phyloP scores from a whole-genome alignment of 495 filamentous ascomycete species.

The Delitschia confertaspora region DNA sequence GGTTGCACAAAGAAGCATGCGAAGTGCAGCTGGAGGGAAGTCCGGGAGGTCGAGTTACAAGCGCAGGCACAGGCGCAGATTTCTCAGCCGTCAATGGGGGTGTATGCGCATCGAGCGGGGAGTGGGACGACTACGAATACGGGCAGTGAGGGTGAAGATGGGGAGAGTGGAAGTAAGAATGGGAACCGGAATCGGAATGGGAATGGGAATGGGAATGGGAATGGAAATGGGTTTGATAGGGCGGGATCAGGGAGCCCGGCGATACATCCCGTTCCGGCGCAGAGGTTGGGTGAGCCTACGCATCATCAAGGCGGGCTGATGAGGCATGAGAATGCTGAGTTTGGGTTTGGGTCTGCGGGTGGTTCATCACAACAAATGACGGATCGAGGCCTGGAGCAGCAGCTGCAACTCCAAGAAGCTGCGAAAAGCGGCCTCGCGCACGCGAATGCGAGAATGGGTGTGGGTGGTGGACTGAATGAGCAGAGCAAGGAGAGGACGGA shows the following conservation, averaged over 20 bases:
- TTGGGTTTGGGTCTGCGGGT: no score
- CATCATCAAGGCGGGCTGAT: no score
- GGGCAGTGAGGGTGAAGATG: background rate
- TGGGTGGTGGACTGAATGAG: background rate
- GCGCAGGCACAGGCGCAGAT: constrained; percentile 13
- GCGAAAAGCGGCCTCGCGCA: constrained; percentile 16
- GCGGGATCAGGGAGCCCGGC: no score
- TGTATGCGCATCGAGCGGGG: constrained; percentile 1
- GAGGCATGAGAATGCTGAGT: no score
- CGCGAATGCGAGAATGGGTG: constrained; percentile 6
- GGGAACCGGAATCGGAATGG: no score
- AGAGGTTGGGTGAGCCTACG: no score
- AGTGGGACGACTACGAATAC: constrained; percentile 1
- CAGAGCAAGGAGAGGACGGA: constrained; percentile 5
- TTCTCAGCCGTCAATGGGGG: constrained; percentile 3
- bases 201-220: no score
- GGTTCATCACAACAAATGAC: background rate
- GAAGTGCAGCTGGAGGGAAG: constrained; percentile 72
- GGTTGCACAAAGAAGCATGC: constrained; percentile 85
- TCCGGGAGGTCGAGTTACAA: constrained; percentile 59
- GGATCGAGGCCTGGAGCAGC: constrained; percentile 5
- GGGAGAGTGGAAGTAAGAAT: constrained; percentile 9
- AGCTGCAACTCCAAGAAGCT: constrained; percentile 19
- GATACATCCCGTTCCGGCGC: no score
- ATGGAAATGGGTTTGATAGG: no score